phyloP scores from a whole-genome alignment of 768 basidiomycete species.

The Mycena filopes region DNA sequence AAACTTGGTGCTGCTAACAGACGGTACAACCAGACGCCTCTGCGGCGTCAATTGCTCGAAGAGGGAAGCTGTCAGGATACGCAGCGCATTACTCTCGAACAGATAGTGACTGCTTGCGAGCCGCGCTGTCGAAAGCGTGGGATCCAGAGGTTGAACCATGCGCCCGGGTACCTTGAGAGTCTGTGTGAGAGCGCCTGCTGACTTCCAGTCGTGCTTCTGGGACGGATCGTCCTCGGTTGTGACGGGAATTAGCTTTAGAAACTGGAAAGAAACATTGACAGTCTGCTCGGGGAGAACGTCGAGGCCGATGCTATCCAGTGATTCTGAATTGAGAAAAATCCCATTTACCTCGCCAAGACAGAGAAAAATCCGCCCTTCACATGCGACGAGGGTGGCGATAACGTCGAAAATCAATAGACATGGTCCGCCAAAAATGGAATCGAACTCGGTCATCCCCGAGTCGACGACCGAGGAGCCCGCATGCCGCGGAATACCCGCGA shows the following conservation, averaged over 20 bases:
- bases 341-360: constrained; percentile 10
- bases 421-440: constrained; percentile 9
- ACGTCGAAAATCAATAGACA: constrained; percentile 11
- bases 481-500: background rate
- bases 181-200: background rate
- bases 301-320: constrained; percentile 4
- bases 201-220: constrained; percentile 12
- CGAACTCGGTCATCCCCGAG: background rate
- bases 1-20: background rate
- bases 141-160: background rate
- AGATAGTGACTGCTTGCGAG: background rate
- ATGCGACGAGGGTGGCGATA: constrained; percentile 3
- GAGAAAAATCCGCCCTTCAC: background rate
- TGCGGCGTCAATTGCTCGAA: constrained; percentile 8
- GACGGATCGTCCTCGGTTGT: background rate
- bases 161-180: background rate
- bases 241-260: constrained; percentile 5
- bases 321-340: background rate
- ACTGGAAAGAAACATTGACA: constrained; percentile 1
- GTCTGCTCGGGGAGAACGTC: background rate
- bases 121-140: background rate
- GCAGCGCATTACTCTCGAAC: constrained; percentile 7
- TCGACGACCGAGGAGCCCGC: background rate
- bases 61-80: background rate
- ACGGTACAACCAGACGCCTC: background rate